A percentile compares a stretch with the other conserved stretches of the same genome.
phyloP scores from a whole-genome alignment of 192 early-diverging fungal genomes.

The Obelidium mucronatum region DNA sequence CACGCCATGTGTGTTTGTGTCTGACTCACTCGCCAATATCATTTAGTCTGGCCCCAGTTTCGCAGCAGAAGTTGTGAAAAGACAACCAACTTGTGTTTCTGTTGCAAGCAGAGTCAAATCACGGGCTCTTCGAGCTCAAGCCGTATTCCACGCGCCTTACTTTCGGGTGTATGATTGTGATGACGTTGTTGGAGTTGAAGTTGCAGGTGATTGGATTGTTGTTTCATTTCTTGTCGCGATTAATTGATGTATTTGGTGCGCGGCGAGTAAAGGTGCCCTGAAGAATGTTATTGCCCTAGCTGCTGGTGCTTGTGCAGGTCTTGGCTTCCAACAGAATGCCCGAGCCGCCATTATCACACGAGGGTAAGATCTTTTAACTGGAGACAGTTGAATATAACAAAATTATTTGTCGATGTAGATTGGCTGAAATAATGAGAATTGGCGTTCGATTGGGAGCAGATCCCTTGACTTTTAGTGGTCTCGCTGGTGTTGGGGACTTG shows the following conservation, averaged over 20 bases:
- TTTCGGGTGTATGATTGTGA: conserved; percentile 56
- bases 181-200: conserved; percentile 56
- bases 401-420: conserved; percentile 4
- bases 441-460: conserved; percentile 58
- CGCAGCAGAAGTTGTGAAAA: conserved; percentile 53
- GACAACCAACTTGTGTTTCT: conserved; percentile 56
- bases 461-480: conserved; percentile 58
- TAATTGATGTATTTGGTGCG: neutral
- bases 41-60: conserved; percentile 57
- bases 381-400: neutral
- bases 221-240: neutral
- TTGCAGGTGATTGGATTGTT: conserved; percentile 48
- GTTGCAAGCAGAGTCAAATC: conserved; percentile 38
- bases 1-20: neutral
- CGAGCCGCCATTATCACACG: conserved; percentile 61
- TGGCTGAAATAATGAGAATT: conserved; percentile 55
- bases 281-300: conserved; percentile 65
- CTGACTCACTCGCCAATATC: too few relatives aligned
- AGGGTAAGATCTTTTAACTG: conserved; percentile 31
- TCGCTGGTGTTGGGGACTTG: conserved; percentile 56
- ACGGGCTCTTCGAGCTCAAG: conserved; percentile 50
- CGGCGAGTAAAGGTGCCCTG: conserved; percentile 43
- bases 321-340: conserved; percentile 58
- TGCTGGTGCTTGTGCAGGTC: conserved; percentile 52
- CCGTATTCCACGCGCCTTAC: conserved; percentile 58